Percentiles rank a stretch among this genome's conserved stretches.
Conservation (phyloP, 129 eudicot genomes). For the Helianthus annuus region DNA sequence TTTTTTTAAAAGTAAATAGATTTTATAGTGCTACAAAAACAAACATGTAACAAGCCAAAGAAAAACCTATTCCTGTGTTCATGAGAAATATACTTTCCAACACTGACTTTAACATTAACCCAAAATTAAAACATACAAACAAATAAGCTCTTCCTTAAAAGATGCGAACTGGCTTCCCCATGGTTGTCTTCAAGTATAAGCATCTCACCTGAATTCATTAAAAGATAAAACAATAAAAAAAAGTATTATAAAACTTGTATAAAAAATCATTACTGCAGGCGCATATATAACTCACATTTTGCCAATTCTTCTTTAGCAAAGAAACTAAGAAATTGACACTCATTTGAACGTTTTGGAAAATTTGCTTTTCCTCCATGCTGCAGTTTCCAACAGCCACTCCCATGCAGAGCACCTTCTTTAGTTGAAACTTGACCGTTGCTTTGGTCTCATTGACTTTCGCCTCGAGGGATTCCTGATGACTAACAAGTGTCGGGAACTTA, state of each 20-base stretch:
- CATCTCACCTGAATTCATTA: constrained; percentile 48
- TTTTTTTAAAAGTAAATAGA: not conserved
- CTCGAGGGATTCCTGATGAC: constrained; percentile 66
- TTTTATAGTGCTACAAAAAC: not conserved
- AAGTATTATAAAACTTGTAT: not conserved
- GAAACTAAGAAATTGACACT: constrained; percentile 70
- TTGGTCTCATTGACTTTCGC: constrained; percentile 54
- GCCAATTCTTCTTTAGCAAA: constrained; percentile 70
- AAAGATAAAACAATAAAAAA: not conserved
- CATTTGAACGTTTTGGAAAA: constrained; percentile 71
- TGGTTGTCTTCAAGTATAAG: constrained; percentile 59
- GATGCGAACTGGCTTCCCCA: constrained; percentile 61
- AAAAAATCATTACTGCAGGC: not conserved
- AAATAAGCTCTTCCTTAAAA: constrained; percentile 38
- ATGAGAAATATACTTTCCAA: constrained; percentile 9
- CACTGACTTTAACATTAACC: constrained; percentile 14
- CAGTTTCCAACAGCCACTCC: constrained; percentile 74
- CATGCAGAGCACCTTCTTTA: constrained; percentile 71
- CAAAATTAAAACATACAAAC: constrained; percentile 13
- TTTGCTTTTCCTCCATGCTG: constrained; percentile 70
- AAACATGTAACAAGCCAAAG: constrained; percentile 24
- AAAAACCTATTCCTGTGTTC: not conserved
- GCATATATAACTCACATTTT: constrained; percentile 42
- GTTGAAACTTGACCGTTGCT: constrained; percentile 64
- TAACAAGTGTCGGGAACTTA: constrained; percentile 65